phyloP scores from a whole-genome alignment of 805 yeast genomes.

The Lipomyces yamadae region DNA sequence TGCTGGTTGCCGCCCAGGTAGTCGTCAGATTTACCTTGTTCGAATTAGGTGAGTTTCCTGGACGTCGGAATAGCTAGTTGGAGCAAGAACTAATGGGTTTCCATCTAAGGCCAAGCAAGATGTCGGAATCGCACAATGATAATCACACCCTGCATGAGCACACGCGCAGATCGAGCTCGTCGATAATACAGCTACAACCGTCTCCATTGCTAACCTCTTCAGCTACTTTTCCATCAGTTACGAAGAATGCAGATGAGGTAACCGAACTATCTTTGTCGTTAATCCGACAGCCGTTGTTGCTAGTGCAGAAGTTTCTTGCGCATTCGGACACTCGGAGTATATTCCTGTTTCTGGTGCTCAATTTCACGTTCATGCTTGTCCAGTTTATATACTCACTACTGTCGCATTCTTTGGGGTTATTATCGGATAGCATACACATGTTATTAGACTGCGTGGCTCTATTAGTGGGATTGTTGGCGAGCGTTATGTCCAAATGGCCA shows the following conservation, averaged over 20 bases:
- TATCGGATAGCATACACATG: conserved; percentile 96
- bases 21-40: background rate
- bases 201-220: conserved; percentile 16
- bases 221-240: conserved; percentile 7
- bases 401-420: conserved; percentile 86
- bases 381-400: conserved; percentile 90
- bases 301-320: conserved; percentile 44
- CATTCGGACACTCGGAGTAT: conserved; percentile 83
- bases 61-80: background rate
- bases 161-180: conserved; percentile 3
- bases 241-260: background rate
- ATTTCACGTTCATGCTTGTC: conserved; percentile 91
- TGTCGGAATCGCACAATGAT: conserved; percentile 16
- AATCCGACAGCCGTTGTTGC: conserved; percentile 30
- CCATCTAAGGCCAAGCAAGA: background rate
- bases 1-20: background rate
- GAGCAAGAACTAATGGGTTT: background rate
- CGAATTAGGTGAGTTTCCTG: background rate
- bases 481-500: conserved; percentile 63
- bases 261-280: conserved; percentile 6
- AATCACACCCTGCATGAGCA: conserved; percentile 1
- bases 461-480: conserved; percentile 86
- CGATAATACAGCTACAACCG: conserved; percentile 19
- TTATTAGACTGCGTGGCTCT: conserved; percentile 91
- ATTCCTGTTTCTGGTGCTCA: conserved; percentile 80